Base-by-base conservation (phyloP, 1,284 basidiomycete species). In the Fomitopsis pinicola region DNA sequence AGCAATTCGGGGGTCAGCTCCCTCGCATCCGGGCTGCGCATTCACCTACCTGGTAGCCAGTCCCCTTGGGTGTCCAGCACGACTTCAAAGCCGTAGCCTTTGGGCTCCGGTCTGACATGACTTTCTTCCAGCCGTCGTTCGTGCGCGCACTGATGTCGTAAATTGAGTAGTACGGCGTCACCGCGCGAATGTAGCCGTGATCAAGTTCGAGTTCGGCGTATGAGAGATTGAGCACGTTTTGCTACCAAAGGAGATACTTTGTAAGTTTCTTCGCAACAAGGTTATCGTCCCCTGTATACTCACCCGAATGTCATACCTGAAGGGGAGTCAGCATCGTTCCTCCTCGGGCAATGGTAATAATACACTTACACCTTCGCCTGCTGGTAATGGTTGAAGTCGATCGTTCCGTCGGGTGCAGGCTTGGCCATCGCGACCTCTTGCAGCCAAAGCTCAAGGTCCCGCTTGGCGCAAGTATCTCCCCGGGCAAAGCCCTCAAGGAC, bases 191-290 rank as follows among this genome's bases (percentile, higher is more conserved):
- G 57, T 77, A 76, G 5, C 71, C 73, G 63, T 77, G 77, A 35
- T 82, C 77, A 7, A 84, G 74, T 66, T 84, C 82, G 10, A 84
- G 75, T 59, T 80, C 75, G 4, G 82, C 82, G 67, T 80, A 83
- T 45, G 76, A 76, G 14, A 83, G 70, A 12, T 75, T 74, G 5
- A 84, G 74, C 10, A 79, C 77, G 62, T 78, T 82, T 40, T 70
- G 58, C 80, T 83, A 63, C 28, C 50, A 55, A 33, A 22, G 14
- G n/a, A 33, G 1, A 40, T 30, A 42, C 26, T 40, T 26, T 10
- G 9, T 19, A 50, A 22, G n/a, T 8, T n/a, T 48, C n/a, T 36
- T 15, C 5, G 50, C 33, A 15, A 5, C n/a, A 10, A 12, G 38
- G 38, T 5, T 3, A 4, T 6, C 38, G 38, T 33, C 30, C 38